Evolutionary conservation across 805 yeast species (phyloP).

Genomic region (Metschnikowia colocasiae): DNA sequence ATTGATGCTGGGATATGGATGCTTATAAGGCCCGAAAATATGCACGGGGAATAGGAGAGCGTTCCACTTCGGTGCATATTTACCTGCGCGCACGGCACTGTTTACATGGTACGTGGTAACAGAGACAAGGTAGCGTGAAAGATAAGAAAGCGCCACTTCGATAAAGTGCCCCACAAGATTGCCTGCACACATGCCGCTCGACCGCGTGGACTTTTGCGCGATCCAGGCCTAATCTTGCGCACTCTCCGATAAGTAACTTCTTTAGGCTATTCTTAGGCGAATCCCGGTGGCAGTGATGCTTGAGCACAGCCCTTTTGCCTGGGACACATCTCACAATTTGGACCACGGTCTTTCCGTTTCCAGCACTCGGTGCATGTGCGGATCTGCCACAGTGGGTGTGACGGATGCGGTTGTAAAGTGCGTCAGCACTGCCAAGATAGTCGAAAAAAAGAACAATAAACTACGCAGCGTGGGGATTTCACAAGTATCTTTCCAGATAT

Average conservation of each 20-base stretch:
- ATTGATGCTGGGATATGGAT: background rate
- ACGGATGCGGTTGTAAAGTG: background rate
- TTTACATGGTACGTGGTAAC: conserved; percentile 1
- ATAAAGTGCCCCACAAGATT: conserved; percentile 4
- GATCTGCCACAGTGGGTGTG: background rate
- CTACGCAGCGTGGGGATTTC: background rate
- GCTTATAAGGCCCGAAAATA: conserved; percentile 2
- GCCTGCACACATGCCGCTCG: conserved; percentile 1
- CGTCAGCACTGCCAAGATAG: background rate
- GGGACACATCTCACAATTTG: background rate
- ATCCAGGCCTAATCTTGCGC: background rate
- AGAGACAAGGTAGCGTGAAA: background rate
- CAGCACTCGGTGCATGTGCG: background rate
- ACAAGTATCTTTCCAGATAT: background rate
- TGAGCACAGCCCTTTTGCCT: background rate
- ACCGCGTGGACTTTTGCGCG: conserved; percentile 4
- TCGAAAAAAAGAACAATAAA: background rate
- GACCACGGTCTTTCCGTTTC: background rate
- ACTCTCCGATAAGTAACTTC: background rate
- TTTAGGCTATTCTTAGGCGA: background rate
- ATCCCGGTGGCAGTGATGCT: background rate
- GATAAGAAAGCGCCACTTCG: conserved; percentile 5
- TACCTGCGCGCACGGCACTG: conserved; percentile 6
- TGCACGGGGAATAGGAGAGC: background rate
- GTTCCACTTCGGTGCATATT: conserved; percentile 6